Evolutionary conservation across 2,329 filamentous ascomycete genomes (phyloP), one percentile per base, ranked within the genome.

Genomic region (Chaetomium strumarium): DNA sequence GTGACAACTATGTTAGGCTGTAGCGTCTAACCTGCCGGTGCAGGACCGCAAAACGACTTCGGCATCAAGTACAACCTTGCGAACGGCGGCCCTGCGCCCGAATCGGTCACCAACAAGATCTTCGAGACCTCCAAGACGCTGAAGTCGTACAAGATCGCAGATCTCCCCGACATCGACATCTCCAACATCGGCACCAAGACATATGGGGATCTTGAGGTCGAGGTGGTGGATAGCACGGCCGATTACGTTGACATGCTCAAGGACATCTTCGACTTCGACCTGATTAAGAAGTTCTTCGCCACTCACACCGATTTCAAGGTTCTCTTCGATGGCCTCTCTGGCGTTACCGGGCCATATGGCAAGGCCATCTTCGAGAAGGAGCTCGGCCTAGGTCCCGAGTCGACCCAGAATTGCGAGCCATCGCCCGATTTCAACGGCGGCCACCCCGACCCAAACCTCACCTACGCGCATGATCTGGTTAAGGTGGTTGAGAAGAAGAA

Each of bases 11-110:
- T 37, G 10, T 16, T 2, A 33, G n/a, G 30, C 17, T 17, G 17
- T 7, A 24, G 24, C 7, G 24, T 10, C 51, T 56, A 20, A 53
- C 41, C 7, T 46, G 19, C 30, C 24, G 19, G 16, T 44, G 40
- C 63, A 95, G 90, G 91, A 47, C 93, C 93, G 57, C 86, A 83
- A 63, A 87, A 93, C 69, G 93, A 99, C 74, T 99, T 99, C 65
- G 93, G 93, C 64, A 99, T 99, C 84, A 99, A 99, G 78, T 99
- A 99, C 82, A 99, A 99, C 79, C 79, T 99, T 55, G 79, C 90
- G 70, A 97, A 99, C 67, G 93, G 93, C 64, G 93, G 91, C 52
- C 93, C 93, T 40, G 93, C 93, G 52, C 93, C 93, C 54, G 93
- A 99, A 73, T 86, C 88, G 50, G 89, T 99, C 61, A 99, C 93